Base-by-base conservation (phyloP, 345 rosid species). In the Rhodamnia rubescens region DNA sequence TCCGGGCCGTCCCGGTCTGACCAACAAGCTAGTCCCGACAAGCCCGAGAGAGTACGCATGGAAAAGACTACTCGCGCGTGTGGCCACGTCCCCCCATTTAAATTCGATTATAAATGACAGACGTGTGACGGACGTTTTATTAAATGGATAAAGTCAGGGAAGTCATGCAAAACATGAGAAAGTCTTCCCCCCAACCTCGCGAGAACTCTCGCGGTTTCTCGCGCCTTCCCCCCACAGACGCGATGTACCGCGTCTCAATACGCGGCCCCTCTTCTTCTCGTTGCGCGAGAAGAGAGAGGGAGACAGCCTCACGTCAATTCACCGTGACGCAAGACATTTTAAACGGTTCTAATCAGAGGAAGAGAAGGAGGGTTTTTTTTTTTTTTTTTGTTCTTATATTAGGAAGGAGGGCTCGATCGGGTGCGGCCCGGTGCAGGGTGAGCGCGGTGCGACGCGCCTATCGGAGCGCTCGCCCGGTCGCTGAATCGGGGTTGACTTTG, bases 251-350 rank as follows among this genome's bases (percentile, higher is more conserved):
- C 83, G 11, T 13, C 1, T 13, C 21, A 26, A 85, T n/a, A 53
- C 47, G 47, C 52, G 29, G 20, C 21, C 20, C 18, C 55, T 6
- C 40, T 16, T 15, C 55, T 16, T 53, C 55, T 53, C 55, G 55
- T 52, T 21, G 13, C 52, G 51, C 13, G 14, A 12, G 36, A 27
- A 29, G 86, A 86, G 85, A 57, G 21, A 49, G 74, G 3, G 7
- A 83, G 22, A 36, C 53, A 85, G 29, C 86, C 74, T 22, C 89
- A 85, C 88, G 93, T 89, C 90, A 88, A 87, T 87, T 90, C 88
- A 2, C 51, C n/a, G 89, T 88, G 92, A 91, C 94, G 90, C 87
- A 84, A 82, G 86, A 87, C 89, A 88, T 74, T 86, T 87, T 86
- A 85, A 87, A 90, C 85, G 90, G 91, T 85, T 87, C 86, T 83